These are phyloP conservation scores for Penicillium occitanis DNA, from an alignment of 2,329 filamentous ascomycete species.

Conservation along the genomic window DNA sequence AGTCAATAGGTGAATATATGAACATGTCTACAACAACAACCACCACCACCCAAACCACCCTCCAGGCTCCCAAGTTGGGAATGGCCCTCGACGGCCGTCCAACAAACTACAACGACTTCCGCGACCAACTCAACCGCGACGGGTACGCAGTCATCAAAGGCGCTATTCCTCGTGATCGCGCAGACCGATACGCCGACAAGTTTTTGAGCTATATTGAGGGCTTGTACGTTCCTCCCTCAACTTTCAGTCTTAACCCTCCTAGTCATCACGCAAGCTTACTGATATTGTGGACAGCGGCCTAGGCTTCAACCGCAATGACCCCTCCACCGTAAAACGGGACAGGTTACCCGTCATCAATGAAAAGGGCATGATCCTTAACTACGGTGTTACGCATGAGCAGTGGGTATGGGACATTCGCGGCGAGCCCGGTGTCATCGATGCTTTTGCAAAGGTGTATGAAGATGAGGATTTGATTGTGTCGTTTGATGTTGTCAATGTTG, in stretches of 20 bases:
- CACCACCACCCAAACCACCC: neutral
- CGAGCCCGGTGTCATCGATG: conserved; percentile 41
- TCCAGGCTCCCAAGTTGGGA: neutral
- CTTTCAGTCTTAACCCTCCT: neutral
- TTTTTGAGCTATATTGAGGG: neutral
- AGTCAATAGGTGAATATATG: neutral
- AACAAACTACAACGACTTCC: conserved; percentile 37
- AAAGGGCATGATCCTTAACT: conserved; percentile 28
- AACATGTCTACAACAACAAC: neutral
- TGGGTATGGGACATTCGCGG: conserved; percentile 33
- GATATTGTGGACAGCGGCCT: neutral
- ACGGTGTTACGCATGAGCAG: conserved; percentile 9
- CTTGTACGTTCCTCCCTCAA: neutral
- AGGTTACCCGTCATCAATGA: conserved; percentile 48
- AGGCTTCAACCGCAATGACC: neutral
- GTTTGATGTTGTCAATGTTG: conserved; percentile 23
- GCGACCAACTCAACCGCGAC: conserved; percentile 44
- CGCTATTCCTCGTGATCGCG: neutral
- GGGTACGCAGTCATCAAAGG: conserved; percentile 1
- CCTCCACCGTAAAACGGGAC: conserved; percentile 33
- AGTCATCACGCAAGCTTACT: neutral
- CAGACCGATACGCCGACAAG: neutral
- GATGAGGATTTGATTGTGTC: conserved; percentile 24
- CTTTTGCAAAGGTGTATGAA: conserved; percentile 43
- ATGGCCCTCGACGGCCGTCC: neutral